Evolutionary conservation across 1,284 basidiomycete species (phyloP).

Genomic region (Tilletia indica): DNA sequence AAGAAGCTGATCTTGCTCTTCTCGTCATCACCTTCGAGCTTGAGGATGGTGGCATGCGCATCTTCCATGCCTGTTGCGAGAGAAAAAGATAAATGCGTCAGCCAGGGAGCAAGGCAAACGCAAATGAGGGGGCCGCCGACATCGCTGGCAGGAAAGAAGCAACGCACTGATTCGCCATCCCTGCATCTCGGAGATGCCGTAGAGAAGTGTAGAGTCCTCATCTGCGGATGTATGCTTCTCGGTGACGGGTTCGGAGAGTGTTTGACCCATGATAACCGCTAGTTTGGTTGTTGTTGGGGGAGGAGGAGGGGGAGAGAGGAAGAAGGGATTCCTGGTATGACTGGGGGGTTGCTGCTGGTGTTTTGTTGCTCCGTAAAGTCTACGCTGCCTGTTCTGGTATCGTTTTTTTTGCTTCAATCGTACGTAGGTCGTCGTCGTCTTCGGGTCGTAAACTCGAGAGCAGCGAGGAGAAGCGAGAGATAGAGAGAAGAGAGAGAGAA

Average conservation of each 20-base stretch:
- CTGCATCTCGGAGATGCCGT: constrained; percentile 93
- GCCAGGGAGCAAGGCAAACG: background rate
- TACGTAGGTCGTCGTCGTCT: no score
- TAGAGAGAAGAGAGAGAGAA: background rate
- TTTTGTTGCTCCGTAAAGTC: no score
- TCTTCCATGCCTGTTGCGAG: constrained; percentile 85
- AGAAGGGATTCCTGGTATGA: background rate
- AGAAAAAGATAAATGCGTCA: constrained; percentile 22
- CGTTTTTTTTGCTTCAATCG: no score
- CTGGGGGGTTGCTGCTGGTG: no score
- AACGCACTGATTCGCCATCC: constrained; percentile 94
- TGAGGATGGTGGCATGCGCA: constrained; percentile 79
- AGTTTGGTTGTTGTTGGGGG: background rate
- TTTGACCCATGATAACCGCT: constrained; percentile 57
- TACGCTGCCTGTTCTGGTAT: no score
- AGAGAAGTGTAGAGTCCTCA: constrained; percentile 74
- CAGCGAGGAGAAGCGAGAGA: no score
- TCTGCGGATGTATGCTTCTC: constrained; percentile 77
- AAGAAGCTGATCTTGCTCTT: constrained; percentile 67
- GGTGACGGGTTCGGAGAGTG: constrained; percentile 66
- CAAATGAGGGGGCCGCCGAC: background rate
- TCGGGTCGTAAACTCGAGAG: no score
- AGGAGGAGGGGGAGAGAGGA: background rate
- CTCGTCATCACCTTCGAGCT: constrained; percentile 35
- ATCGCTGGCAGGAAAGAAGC: background rate